Percentiles rank a stretch among this genome's conserved stretches.
Conservation (phyloP, 2,329 filamentous ascomycete species). For the Zymoseptoria ardabiliae region DNA sequence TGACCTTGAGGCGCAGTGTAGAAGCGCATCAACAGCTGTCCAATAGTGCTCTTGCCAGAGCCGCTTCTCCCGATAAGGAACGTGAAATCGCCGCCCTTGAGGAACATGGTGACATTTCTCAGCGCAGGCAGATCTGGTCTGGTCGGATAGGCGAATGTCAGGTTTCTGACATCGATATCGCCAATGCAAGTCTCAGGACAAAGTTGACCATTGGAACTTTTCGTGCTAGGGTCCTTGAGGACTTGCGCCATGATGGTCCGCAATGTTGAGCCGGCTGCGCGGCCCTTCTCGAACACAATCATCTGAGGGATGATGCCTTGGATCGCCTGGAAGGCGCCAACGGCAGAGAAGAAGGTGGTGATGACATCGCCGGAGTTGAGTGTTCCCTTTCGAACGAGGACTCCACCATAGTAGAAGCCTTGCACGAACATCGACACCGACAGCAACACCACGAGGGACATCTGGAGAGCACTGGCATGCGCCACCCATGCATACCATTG, state of each 20-base stretch:
- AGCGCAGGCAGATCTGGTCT: constrained; percentile 56
- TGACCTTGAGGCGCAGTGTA: constrained; percentile 61
- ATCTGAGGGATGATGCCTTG: constrained; percentile 69
- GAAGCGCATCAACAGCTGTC: constrained; percentile 70
- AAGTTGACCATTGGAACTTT: constrained; percentile 15
- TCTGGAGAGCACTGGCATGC: constrained; percentile 61
- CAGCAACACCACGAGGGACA: constrained; percentile 66
- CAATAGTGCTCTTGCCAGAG: constrained; percentile 85
- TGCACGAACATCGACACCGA: constrained; percentile 73
- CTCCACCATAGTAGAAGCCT: constrained; percentile 81
- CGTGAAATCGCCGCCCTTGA: constrained; percentile 63
- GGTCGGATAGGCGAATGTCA: constrained; percentile 59
- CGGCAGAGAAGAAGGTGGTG: constrained; percentile 76
- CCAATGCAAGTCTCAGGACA: constrained; percentile 47
- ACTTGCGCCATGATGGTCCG: constrained; percentile 37
- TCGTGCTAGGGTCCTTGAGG: constrained; percentile 15
- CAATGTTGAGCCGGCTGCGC: constrained; percentile 62
- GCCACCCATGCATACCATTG: constrained; percentile 61
- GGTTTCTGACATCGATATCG: constrained; percentile 62
- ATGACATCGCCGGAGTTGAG: constrained; percentile 60
- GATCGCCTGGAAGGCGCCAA: constrained; percentile 68
- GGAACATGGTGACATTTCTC: constrained; percentile 56
- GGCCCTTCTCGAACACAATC: constrained; percentile 70
- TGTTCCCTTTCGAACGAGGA: constrained; percentile 55
- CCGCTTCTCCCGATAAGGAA: constrained; percentile 83